A percentile compares a stretch with the other conserved stretches of the same genome.
Conservation (phyloP, 495 filamentous ascomycete genomes). For the Cercophora scortea region DNA sequence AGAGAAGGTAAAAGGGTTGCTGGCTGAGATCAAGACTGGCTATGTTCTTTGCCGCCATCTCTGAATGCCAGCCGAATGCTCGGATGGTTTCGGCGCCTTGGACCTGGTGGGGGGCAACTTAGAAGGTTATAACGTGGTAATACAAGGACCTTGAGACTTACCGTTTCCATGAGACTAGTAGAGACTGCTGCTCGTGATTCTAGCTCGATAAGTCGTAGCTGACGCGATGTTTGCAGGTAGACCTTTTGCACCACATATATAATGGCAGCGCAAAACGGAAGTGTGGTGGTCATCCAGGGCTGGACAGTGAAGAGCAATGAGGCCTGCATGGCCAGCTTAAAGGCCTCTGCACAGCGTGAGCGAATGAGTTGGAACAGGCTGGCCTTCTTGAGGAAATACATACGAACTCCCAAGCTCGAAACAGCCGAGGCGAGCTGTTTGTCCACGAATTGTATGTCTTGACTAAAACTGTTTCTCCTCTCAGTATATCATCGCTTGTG, state of each 20-base stretch:
- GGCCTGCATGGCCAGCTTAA: constrained; percentile 24
- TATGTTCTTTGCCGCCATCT: constrained; percentile 14
- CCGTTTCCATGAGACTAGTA: constrained; percentile 49
- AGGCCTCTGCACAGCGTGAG: constrained; percentile 10
- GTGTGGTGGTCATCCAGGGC: constrained; percentile 30
- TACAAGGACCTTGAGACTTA: not conserved
- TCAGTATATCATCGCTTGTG: not conserved
- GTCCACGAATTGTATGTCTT: constrained; percentile 55
- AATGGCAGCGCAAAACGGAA: constrained; percentile 19
- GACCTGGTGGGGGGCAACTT: constrained; percentile 3
- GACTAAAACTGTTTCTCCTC: constrained; percentile 40
- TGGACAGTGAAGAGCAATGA: constrained; percentile 36
- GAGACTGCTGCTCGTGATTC: constrained; percentile 55
- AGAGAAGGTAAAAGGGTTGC: constrained; percentile 32
- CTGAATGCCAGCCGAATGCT: constrained; percentile 34
- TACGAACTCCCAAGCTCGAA: constrained; percentile 7
- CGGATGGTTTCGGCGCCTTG: constrained; percentile 37
- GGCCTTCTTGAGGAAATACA: not conserved
- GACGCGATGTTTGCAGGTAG: constrained; percentile 58
- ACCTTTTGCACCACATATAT: constrained; percentile 50
- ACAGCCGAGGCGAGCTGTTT: constrained; percentile 36
- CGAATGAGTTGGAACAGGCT: not conserved
- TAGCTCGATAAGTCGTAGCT: constrained; percentile 55
- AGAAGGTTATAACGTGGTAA: not conserved
- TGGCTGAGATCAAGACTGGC: constrained; percentile 28